These are phyloP conservation scores for Podospora pseudocomata DNA, from an alignment of 495 filamentous ascomycete genomes.

Conservation along the genomic window DNA sequence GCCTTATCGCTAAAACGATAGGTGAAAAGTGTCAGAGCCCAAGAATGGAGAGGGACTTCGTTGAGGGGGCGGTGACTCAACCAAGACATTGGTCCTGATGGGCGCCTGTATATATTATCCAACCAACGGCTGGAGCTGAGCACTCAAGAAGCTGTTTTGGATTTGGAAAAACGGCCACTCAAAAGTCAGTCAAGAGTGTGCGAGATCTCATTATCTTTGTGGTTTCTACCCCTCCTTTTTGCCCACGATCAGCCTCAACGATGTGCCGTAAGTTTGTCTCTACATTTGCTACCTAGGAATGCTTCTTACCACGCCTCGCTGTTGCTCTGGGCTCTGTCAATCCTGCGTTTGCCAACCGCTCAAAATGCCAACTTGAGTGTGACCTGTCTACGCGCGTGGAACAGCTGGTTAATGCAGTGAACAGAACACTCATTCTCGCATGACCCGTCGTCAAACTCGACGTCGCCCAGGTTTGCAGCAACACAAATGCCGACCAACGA, in stretches of 20 bases:
- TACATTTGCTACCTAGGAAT: background rate
- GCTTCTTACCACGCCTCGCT: background rate
- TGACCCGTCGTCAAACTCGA: constrained; percentile 30
- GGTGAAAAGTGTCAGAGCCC: background rate
- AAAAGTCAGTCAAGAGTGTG: background rate
- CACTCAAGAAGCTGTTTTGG: background rate
- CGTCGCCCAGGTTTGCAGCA: constrained; percentile 26
- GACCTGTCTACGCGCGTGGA: constrained; percentile 11
- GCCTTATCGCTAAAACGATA: background rate
- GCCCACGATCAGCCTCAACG: background rate
- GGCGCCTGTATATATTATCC: background rate
- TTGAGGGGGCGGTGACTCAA: constrained; percentile 13
- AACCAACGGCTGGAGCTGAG: background rate
- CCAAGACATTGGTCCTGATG: background rate
- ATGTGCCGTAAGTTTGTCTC: background rate
- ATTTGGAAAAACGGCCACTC: background rate
- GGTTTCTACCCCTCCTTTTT: background rate
- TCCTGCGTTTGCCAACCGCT: background rate
- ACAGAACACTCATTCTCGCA: constrained; percentile 22
- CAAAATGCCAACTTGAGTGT: background rate
- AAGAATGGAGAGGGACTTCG: background rate
- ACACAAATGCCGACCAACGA: constrained; percentile 27
- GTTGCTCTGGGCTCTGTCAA: background rate
- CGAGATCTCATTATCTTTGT: background rate
- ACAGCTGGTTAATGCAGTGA: constrained; percentile 12